Evolutionary conservation across 306 rosid species (phyloP).

Genomic region (Pterocarpus macrocarpus): DNA sequence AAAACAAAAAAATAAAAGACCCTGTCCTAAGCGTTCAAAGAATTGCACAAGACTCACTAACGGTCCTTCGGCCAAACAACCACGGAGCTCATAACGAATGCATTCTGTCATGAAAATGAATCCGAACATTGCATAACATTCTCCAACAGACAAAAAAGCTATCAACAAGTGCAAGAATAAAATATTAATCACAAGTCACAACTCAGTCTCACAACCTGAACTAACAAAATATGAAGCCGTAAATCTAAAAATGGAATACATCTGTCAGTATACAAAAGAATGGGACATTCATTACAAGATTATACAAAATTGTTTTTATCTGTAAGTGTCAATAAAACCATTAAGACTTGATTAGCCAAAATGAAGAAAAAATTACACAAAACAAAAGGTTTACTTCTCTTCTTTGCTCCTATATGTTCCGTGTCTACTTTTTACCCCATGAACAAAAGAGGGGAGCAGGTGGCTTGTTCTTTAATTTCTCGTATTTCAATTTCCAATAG

Average conservation of each 20-base stretch:
- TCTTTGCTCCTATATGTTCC: conserved; percentile 39
- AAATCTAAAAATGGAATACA: conserved; percentile 43
- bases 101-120: conserved; percentile 4
- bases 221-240: conserved; percentile 34
- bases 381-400: conserved; percentile 28
- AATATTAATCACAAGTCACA: conserved; percentile 21
- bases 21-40: too few species aligned
- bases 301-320: conserved; percentile 47
- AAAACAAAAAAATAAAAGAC: too few species aligned
- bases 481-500: conserved; percentile 26
- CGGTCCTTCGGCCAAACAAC: not conserved
- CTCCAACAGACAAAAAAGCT: conserved; percentile 11
- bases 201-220: conserved; percentile 4
- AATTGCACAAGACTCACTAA: not conserved
- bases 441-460: conserved; percentile 17
- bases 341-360: conserved; percentile 40
- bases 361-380: conserved; percentile 39
- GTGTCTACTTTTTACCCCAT: conserved; percentile 15
- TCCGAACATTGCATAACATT: conserved; percentile 15
- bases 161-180: conserved; percentile 16
- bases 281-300: conserved; percentile 48
- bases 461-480: conserved; percentile 31
- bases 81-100: not conserved
- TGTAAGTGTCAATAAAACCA: conserved; percentile 44
- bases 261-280: conserved; percentile 55